A percentile compares a stretch with the other conserved stretches of the same genome.
These are phyloP conservation scores for Phialophora tarda DNA, from an alignment of 2,329 filamentous ascomycete genomes.

Conservation along the genomic window DNA sequence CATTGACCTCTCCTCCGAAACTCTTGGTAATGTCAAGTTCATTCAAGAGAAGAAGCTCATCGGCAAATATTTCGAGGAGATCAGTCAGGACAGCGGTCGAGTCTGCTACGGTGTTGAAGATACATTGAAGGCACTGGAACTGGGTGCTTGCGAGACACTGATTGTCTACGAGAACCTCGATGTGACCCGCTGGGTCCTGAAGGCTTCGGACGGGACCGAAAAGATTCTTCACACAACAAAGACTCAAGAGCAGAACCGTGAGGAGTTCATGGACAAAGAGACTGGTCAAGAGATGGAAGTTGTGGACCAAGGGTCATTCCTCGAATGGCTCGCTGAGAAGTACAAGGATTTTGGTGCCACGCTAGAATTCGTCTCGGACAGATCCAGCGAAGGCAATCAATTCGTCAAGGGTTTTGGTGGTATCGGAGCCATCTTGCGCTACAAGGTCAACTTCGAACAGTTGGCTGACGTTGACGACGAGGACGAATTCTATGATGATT, in stretches of 20 bases:
- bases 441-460: slow-evolving; percentile 99
- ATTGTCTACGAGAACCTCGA: slow-evolving; percentile 99
- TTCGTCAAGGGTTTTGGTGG: slow-evolving; percentile 99
- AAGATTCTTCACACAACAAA: slow-evolving; percentile 87
- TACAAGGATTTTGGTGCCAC: slow-evolving; percentile 97
- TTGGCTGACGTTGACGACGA: slow-evolving; percentile 84
- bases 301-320: slow-evolving; percentile 82
- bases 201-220: slow-evolving; percentile 74
- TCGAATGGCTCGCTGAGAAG: slow-evolving; percentile 99
- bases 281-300: slow-evolving; percentile 98
- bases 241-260: slow-evolving; percentile 77
- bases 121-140: slow-evolving; percentile 93
- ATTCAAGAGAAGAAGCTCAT: slow-evolving; percentile 99
- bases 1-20: slow-evolving; percentile 93
- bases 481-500: slow-evolving; percentile 85
- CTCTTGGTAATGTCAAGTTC: slow-evolving; percentile 98
- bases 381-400: slow-evolving; percentile 97
- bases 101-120: slow-evolving; percentile 98
- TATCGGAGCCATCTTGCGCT: slow-evolving; percentile 94
- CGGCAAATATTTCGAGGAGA: slow-evolving; percentile 98
- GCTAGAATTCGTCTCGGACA: slow-evolving; percentile 96
- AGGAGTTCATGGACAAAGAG: slow-evolving; percentile 91
- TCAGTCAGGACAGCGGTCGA: slow-evolving; percentile 94
- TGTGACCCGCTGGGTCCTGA: slow-evolving; percentile 87
- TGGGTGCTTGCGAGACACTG: slow-evolving; percentile 89